Evolutionary conservation across 352 stramenopile species (phyloP), one percentile per base, ranked within the genome.

Genomic region (Halophytophthora batemanensis): DNA sequence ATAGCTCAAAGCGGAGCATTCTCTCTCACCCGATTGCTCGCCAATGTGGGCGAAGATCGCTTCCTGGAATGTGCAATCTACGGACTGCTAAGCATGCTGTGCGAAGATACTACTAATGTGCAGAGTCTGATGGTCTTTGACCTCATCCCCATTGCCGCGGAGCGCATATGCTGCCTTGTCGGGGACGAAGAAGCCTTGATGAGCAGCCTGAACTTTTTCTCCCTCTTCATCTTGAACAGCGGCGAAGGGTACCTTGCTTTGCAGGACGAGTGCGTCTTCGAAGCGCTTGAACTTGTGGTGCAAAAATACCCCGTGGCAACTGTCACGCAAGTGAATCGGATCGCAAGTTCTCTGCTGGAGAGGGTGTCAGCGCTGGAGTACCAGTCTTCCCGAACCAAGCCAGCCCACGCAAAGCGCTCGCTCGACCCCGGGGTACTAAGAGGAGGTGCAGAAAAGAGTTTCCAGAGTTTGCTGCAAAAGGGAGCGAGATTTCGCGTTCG

Each of bases 51-150:
- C 8, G 34, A 61, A 11, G 33, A 68, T 23, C n/a, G 22, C 11
- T 56, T 45, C 18, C 33, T 83, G 8, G 66, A 83, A 37, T 47
- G 37, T 23, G 50, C 50, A 2, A 15, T 83, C 2, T 68, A 71
- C 42, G 50, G 36, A 19, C 35, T 83, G 2, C 39, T 80, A 13
- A 64, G 29, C 8, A 61, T 70, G 15, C 45, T 83, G 2, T 69
- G 63, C 37, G 61, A 74, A 19, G 60, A 78, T 18, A 40, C 47
- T 11, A 46, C 25, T 1, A 69, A 52, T 38, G 50, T 64, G 4
- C 58, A 63, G 23, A 50, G 70, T 19, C 53, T 83, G 23, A 66
- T 83, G 17, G 51, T 73, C 21, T 69, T 64, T 36, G 64, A 77
- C 34, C 61, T 47, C 21, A 69, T 83, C 35, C 18, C 64, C 3